Evolutionary conservation across 2,329 filamentous ascomycete genomes (phyloP), one percentile per base, ranked within the genome.

Genomic region (Microdochium bolleyi): DNA sequence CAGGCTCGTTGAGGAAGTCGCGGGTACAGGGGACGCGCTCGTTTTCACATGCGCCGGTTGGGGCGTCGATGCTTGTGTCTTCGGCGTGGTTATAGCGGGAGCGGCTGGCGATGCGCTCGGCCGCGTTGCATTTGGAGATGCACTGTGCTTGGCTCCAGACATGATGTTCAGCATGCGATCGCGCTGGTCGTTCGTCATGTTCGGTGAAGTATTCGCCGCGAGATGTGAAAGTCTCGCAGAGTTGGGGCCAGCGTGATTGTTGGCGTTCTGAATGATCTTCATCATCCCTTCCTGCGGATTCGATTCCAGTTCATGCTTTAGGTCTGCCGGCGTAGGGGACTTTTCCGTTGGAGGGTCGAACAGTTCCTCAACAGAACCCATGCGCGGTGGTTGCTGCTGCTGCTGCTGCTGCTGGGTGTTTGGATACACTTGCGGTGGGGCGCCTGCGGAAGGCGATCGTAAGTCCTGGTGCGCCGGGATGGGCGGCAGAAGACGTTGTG

Each of bases 261-360:
- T 85, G 56, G 82, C 79, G 55, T 82, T 80, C 54, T 84, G 79
- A 64, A 85, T 85, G 30, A 86, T 76, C 60, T 77, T 81, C 77
- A 85, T 82, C 76, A 84, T 83, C 50, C 76, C 75, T 60, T 82
- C 79, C 53, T 80, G 80, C 0, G 79, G 79, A 53, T 79, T 79
- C n/a, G 70, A 67, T 62, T 80, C 75, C 5, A 83, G 72, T 60
- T 84, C 79, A 32, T 79, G 74, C 25, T 79, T 76, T 2, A 83
- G 69, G 52, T 70, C 79, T 1, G 77, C 70, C 0, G 78, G 73
- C 2, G 75, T 72, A 4, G 64, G 56, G 7, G 67, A 70, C 22
- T 79, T 73, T 3, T 74, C 70, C 2, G 71, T 68, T 0, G 77
- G 73, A 1, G 70, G 70, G 53, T 86, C 83, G 34, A 79, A 73